These are phyloP conservation scores for Chimonanthus salicifolius DNA, from an alignment of 164 flowering plant genomes.

Conservation along the genomic window DNA sequence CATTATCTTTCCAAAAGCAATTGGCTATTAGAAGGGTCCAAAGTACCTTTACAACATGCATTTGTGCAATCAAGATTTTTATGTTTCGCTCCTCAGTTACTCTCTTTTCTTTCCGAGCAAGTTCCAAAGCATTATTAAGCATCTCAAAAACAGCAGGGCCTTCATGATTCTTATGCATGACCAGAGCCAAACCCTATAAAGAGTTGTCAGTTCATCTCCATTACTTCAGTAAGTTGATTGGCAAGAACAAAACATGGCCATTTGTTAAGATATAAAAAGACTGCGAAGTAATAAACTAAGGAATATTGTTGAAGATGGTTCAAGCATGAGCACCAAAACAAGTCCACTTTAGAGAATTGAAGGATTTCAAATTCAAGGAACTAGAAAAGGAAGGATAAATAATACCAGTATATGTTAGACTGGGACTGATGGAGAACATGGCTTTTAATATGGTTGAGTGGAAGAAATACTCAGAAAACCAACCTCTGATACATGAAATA, in stretches of 20 bases:
- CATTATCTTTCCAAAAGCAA: neutral
- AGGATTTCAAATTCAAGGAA: no score
- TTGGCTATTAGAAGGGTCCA: neutral
- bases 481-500: no score
- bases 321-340: no score
- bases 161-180: conserved; percentile 87
- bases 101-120: conserved; percentile 54
- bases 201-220: neutral
- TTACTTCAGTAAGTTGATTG: neutral
- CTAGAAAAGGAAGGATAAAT: no score
- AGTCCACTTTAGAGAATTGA: no score
- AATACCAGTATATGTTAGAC: no score
- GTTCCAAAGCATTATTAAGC: conserved; percentile 62
- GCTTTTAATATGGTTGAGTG: no score
- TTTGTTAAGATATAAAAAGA: neutral
- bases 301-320: no score
- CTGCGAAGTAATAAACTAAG: no score
- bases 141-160: conserved; percentile 78
- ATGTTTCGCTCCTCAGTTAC: conserved; percentile 89
- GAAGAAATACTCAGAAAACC: no score
- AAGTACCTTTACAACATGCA: conserved; percentile 74
- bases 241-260: neutral
- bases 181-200: conserved; percentile 81
- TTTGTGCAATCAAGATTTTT: conserved; percentile 78
- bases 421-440: no score